Percentiles rank a stretch among this genome's conserved stretches.
These are phyloP conservation scores for Penicillium herquei DNA, from an alignment of 495 filamentous ascomycete species.

Conservation along the genomic window DNA sequence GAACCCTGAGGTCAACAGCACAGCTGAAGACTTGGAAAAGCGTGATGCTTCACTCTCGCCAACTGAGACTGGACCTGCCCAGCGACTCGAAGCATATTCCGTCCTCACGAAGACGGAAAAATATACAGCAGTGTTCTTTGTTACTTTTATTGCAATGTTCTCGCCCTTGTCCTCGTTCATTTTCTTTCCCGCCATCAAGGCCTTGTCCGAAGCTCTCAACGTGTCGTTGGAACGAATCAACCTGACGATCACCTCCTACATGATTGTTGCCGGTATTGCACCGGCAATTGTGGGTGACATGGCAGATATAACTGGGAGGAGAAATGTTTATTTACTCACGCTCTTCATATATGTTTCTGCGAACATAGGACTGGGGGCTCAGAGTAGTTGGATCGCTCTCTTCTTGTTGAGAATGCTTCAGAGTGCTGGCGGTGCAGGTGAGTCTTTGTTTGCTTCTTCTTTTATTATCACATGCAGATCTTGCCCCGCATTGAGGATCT, in stretches of 20 bases:
- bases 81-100: too few relatives aligned
- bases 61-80: too few relatives aligned
- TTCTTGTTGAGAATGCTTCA: slow-evolving; percentile 50
- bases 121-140: too few relatives aligned
- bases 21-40: too few relatives aligned
- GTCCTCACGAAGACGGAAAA: too few relatives aligned
- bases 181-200: slow-evolving; percentile 48
- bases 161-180: slow-evolving; percentile 46
- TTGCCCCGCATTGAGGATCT: too few relatives aligned
- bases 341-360: slow-evolving; percentile 47
- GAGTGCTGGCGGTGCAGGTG: slow-evolving; percentile 49
- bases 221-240: slow-evolving; percentile 44
- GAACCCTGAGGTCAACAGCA: too few relatives aligned
- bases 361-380: slow-evolving; percentile 48
- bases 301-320: slow-evolving; percentile 49
- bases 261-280: slow-evolving; percentile 40
- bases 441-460: slow-evolving; percentile 31
- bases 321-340: slow-evolving; percentile 47
- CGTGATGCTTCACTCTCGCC: too few relatives aligned
- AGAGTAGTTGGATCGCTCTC: slow-evolving; percentile 42
- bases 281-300: slow-evolving; percentile 50
- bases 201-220: slow-evolving; percentile 36
- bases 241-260: slow-evolving; percentile 51
- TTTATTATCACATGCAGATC: too few relatives aligned
- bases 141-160: slow-evolving; percentile 12